A percentile compares a stretch with the other conserved stretches of the same genome.
These are phyloP conservation scores for Bruguiera hainesii DNA, from an alignment of 441 rosid genomes.

Conservation along the genomic window DNA sequence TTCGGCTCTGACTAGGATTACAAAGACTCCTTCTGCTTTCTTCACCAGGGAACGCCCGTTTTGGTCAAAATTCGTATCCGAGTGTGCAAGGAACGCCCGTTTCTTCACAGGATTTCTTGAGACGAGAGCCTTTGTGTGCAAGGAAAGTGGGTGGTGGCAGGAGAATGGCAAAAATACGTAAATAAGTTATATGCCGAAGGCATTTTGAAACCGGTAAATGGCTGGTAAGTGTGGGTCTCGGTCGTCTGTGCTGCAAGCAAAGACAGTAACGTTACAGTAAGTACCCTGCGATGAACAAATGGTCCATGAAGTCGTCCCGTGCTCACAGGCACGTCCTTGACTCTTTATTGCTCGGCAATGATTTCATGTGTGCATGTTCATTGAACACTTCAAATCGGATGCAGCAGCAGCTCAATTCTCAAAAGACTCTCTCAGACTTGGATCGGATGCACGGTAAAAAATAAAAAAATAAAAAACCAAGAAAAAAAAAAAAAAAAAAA, in stretches of 20 bases:
- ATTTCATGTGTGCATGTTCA: not conserved
- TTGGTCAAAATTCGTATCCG: not conserved
- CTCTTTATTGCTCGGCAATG: not conserved
- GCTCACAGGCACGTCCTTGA: conserved; percentile 9
- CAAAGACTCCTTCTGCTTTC: not conserved
- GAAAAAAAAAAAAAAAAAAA: too few species aligned
- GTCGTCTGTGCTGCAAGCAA: conserved; percentile 14
- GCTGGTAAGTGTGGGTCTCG: not conserved
- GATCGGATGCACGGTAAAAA: not conserved
- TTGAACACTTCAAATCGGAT: too few species aligned
- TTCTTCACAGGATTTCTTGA: not conserved
- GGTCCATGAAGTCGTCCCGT: conserved; percentile 15
- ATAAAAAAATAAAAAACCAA: too few species aligned
- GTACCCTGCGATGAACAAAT: conserved; percentile 20
- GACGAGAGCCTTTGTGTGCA: conserved; percentile 9
- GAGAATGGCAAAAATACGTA: conserved; percentile 22
- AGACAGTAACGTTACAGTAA: conserved; percentile 17
- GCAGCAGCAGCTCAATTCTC: not conserved
- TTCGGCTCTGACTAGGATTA: not conserved
- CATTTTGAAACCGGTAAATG: not conserved
- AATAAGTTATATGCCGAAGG: not conserved
- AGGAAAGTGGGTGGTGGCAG: not conserved
- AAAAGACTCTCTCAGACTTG: not conserved
- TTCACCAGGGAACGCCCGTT: not conserved
- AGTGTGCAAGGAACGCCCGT: too few species aligned